phyloP scores from a whole-genome alignment of 345 rosid genomes.

The Melastoma malabathricum region DNA sequence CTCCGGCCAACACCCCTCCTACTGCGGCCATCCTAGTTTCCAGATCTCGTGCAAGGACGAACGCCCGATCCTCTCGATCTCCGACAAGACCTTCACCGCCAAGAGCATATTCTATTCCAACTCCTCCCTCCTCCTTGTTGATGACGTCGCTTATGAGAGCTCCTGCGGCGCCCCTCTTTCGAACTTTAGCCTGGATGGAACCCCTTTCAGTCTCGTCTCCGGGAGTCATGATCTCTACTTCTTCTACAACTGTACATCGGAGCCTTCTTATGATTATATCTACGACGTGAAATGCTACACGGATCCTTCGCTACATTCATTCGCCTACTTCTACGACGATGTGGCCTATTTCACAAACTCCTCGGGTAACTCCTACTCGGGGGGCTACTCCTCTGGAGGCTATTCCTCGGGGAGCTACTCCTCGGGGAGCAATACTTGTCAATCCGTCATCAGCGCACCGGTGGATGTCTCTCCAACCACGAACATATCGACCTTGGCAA shows the following conservation, averaged over 20 bases:
- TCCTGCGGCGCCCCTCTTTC: too few species aligned
- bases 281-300: too few species aligned
- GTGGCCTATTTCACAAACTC: too few species aligned
- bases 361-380: too few species aligned
- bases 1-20: conserved; percentile 8
- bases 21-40: conserved; percentile 40
- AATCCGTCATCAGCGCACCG: conserved; percentile 16
- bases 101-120: conserved; percentile 12
- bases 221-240: too few species aligned
- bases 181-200: too few species aligned
- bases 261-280: too few species aligned
- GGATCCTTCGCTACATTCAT: too few species aligned
- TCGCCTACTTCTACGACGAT: too few species aligned
- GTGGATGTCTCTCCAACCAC: not conserved
- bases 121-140: conserved; percentile 24
- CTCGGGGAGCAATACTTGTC: conserved; percentile 15
- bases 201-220: too few species aligned
- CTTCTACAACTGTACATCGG: too few species aligned
- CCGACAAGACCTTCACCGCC: conserved; percentile 8
- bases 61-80: conserved; percentile 15
- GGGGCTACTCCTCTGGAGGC: too few species aligned
- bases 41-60: conserved; percentile 15
- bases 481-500: not conserved
- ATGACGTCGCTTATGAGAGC: not conserved
- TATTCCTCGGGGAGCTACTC: not conserved